Percentiles rank a stretch among this genome's conserved stretches.
These are phyloP conservation scores for Rhizopus microsporus DNA, from an alignment of 371 early-diverging fungal species.

Conservation along the genomic window DNA sequence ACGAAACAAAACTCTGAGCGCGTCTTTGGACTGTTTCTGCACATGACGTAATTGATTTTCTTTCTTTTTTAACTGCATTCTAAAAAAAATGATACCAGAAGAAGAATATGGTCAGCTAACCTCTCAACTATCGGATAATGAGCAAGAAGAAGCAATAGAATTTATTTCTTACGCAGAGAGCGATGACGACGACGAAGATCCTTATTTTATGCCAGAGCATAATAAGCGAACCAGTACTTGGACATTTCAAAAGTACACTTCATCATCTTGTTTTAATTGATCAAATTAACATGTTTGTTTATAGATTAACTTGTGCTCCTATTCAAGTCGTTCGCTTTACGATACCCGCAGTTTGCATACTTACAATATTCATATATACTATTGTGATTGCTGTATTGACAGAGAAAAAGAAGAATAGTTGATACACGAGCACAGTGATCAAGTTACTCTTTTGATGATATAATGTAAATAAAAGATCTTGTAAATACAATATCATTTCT, in stretches of 20 bases:
- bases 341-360: slow-evolving; percentile 45
- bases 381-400: slow-evolving; percentile 45
- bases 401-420: slow-evolving; percentile 27
- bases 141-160: slow-evolving; percentile 52
- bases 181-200: slow-evolving; percentile 59
- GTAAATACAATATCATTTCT: too few species aligned
- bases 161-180: slow-evolving; percentile 56
- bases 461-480: background rate
- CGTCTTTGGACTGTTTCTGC: too few species aligned
- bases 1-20: too few species aligned
- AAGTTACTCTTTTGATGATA: background rate
- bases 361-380: slow-evolving; percentile 50
- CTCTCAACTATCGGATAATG: slow-evolving; percentile 30
- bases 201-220: slow-evolving; percentile 54
- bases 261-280: background rate
- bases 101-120: slow-evolving; percentile 28
- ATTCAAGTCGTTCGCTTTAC: slow-evolving; percentile 49
- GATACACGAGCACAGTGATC: background rate
- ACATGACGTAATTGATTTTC: too few species aligned
- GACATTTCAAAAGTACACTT: slow-evolving; percentile 39
- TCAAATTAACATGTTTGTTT: slow-evolving; percentile 8
- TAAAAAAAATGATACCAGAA: slow-evolving; percentile 25
- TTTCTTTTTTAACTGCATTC: too few species aligned
- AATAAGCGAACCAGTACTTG: slow-evolving; percentile 52
- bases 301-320: slow-evolving; percentile 50